Base-by-base conservation (phyloP, 139 green algal genomes). In the Picochlorum sp. region DNA sequence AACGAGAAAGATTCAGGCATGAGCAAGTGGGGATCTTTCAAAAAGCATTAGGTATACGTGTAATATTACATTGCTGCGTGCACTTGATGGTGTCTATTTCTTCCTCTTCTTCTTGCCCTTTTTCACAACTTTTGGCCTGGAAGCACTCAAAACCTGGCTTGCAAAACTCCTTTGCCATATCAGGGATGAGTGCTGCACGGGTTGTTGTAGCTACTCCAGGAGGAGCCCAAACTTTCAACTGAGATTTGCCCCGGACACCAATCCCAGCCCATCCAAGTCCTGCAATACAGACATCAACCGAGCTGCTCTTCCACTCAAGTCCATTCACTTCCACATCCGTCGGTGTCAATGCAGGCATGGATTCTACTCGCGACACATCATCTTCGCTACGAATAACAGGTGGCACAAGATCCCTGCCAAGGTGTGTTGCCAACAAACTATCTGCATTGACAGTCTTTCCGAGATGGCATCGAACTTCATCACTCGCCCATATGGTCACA, bases 211-310 rank as follows among this genome's bases (percentile, higher is more conserved):
- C 66, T 7, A 96, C 81, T 4, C 83, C 82, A 9, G 86, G 71
- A 1, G 73, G 83, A 14, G 85, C 81, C 90, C 90, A 97, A 55
- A 97, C 76, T 4, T 72, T 65, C 8, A 98, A 72, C 13, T 69
- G n/a, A 16, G 87, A 84, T 2, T 37, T 45, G 20, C 93, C 93
- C 0, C 63, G 70, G 18, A 90, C 70, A 18, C 83, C 91, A 14
- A 97, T 79, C 9, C 28, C 81, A 4, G 98, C 65, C 92, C 92
- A 98, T 7, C 92, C 93, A 26, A 98, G 70, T 0, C 92, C 91
- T 65, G 81, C 67, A 16, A 90, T 75, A 11, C 76, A 78, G 4
- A 95, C 61, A 49, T 91, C 80, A 8, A 81, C 57, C 6, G 62
- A 77, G 70, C 71, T 77, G 4, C 26, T 38, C 55, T 57, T 62